Conservation (phyloP, 139 green algal species). For the Tetraselmis striata region DNA sequence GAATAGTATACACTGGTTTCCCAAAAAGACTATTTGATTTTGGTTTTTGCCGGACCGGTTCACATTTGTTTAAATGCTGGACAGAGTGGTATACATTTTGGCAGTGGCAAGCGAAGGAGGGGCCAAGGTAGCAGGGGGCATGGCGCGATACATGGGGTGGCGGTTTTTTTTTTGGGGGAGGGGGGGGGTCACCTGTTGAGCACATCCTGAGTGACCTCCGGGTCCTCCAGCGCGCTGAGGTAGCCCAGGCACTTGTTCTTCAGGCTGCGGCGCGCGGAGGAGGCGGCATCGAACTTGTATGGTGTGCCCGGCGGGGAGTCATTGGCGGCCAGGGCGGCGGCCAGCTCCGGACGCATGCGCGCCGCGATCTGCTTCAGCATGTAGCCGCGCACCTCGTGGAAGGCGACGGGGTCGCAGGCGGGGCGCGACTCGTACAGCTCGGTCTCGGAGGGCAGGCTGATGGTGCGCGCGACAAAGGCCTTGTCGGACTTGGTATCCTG, state of each 20-base stretch:
- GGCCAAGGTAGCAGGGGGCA: too few species aligned
- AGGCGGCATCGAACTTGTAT: conserved; percentile 51
- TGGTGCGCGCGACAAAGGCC: conserved; percentile 56
- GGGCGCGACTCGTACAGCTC: conserved; percentile 74
- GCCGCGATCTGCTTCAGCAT: conserved; percentile 61
- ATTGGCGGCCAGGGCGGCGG: conserved; percentile 54
- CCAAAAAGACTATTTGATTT: too few species aligned
- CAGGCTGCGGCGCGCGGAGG: conserved; percentile 59
- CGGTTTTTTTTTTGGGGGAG: too few species aligned
- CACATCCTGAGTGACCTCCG: conserved; percentile 46
- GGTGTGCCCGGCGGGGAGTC: conserved; percentile 41
- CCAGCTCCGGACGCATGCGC: conserved; percentile 65
- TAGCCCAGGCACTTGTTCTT: conserved; percentile 80
- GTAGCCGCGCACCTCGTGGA: conserved; percentile 65
- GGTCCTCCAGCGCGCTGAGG: conserved; percentile 63
- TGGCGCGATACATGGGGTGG: too few species aligned
- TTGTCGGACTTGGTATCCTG: background rate
- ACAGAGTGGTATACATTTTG: too few species aligned
- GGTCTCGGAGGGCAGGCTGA: conserved; percentile 51
- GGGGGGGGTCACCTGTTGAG: conserved; percentile 26
- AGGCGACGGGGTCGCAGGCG: conserved; percentile 60
- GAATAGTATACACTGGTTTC: too few species aligned
- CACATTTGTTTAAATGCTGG: too few species aligned
- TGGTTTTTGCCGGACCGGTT: too few species aligned
- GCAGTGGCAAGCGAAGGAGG: too few species aligned